These are phyloP conservation scores for Myxozyma nipponensis DNA, from an alignment of 805 yeast species.

Conservation along the genomic window DNA sequence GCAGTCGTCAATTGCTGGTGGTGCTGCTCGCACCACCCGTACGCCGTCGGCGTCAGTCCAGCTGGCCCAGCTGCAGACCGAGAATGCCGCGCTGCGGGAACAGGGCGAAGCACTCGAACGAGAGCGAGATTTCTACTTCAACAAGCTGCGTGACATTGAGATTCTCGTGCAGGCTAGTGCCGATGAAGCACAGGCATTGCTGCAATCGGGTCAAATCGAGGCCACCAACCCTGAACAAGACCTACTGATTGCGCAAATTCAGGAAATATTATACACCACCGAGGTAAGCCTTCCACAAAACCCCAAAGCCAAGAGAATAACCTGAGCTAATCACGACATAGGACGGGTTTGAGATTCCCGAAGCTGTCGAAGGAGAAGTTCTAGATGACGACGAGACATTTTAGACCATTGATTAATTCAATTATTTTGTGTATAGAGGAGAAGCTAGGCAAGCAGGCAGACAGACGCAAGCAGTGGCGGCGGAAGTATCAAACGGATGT, in stretches of 20 bases:
- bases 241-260: constrained; percentile 51
- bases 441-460: too few relatives aligned
- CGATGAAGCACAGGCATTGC: constrained; percentile 48
- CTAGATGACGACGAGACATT: not conserved
- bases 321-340: not conserved
- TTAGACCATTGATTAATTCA: too few relatives aligned
- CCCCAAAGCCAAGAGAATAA: not conserved
- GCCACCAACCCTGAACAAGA: constrained; percentile 18
- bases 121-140: constrained; percentile 87
- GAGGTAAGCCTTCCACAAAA: constrained; percentile 36
- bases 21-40: constrained; percentile 18
- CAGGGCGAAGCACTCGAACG: constrained; percentile 62
- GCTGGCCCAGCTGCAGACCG: constrained; percentile 42
- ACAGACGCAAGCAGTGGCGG: too few relatives aligned
- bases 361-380: not conserved
- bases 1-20: constrained; percentile 4
- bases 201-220: constrained; percentile 57
- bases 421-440: too few relatives aligned
- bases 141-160: constrained; percentile 85
- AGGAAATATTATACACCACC: constrained; percentile 66
- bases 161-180: constrained; percentile 63
- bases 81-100: constrained; percentile 53
- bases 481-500: too few relatives aligned
- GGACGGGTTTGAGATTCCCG: constrained; percentile 1
- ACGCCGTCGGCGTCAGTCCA: constrained; percentile 24